Conservation (phyloP, 768 basidiomycete genomes). For the Lactarius hengduanensis region DNA sequence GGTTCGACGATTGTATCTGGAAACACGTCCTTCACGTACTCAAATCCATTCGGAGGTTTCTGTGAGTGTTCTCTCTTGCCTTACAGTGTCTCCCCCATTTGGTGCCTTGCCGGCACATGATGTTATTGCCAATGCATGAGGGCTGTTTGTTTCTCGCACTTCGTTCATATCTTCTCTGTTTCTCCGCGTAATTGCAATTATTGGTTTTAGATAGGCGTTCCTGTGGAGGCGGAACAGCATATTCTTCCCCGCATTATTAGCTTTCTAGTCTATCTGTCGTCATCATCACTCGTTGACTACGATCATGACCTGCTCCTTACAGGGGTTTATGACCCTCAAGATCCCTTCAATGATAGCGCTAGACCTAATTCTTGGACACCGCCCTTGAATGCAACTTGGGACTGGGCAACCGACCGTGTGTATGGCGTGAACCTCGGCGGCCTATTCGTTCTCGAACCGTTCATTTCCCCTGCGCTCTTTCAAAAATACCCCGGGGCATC, state of each 20-base stretch:
- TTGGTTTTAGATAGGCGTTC: slow-evolving; percentile 11
- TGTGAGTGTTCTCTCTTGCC: slow-evolving; percentile 33
- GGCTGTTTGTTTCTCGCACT: background rate
- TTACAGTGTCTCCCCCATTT: no score
- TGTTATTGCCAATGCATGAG: background rate
- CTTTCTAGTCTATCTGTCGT: slow-evolving; percentile 2
- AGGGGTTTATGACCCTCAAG: slow-evolving; percentile 69
- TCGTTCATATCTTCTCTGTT: background rate
- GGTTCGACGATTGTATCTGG: slow-evolving; percentile 37
- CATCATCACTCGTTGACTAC: background rate
- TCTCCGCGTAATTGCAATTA: background rate
- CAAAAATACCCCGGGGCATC: slow-evolving; percentile 56
- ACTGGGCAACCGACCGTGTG: slow-evolving; percentile 59
- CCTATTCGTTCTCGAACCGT: slow-evolving; percentile 78
- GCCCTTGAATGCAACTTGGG: slow-evolving; percentile 75
- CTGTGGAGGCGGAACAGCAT: background rate
- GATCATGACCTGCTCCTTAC: slow-evolving; percentile 7
- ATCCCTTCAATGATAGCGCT: slow-evolving; percentile 78
- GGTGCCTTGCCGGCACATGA: slow-evolving; percentile 6
- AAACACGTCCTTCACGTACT: slow-evolving; percentile 47
- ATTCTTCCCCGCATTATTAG: slow-evolving; percentile 9
- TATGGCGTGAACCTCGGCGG: slow-evolving; percentile 76
- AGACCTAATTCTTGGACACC: slow-evolving; percentile 79
- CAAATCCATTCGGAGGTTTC: slow-evolving; percentile 46
- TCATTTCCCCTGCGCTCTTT: slow-evolving; percentile 66